Conservation (phyloP, 2,329 filamentous ascomycete genomes). For the Corynespora cassiicola region DNA sequence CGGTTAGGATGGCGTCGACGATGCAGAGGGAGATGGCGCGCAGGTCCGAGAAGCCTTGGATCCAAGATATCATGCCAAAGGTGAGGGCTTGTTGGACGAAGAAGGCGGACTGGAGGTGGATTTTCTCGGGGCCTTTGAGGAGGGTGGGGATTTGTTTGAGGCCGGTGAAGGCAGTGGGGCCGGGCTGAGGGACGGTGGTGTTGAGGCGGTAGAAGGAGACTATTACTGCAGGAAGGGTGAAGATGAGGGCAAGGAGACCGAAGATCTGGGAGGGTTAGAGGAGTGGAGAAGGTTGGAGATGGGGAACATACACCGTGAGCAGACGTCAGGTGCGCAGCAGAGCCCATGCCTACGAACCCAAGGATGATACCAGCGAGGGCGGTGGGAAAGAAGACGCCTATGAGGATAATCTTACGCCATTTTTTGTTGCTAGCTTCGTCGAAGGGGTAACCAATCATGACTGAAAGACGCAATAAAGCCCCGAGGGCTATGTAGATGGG, state of each 20-base stretch:
- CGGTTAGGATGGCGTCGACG: conserved; percentile 32
- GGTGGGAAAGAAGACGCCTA: conserved; percentile 22
- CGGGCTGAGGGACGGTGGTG: conserved; percentile 23
- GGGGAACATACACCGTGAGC: conserved; percentile 26
- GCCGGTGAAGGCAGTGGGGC: conserved; percentile 21
- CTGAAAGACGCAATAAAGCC: conserved; percentile 30
- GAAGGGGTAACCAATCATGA: conserved; percentile 29
- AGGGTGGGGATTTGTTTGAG: conserved; percentile 26
- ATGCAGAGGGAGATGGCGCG: conserved; percentile 32
- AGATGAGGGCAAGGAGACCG: conserved; percentile 27
- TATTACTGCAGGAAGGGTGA: conserved; percentile 24
- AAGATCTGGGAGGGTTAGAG: conserved; percentile 22
- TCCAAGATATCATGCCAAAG: conserved; percentile 25
- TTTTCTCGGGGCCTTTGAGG: conserved; percentile 28
- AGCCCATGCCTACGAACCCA: conserved; percentile 34
- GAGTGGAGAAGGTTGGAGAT: neutral
- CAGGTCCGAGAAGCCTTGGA: conserved; percentile 28
- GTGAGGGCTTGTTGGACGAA: conserved; percentile 23
- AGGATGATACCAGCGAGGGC: conserved; percentile 25
- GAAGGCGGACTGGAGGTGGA: conserved; percentile 28
- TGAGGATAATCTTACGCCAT: conserved; percentile 27
- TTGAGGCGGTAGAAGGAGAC: conserved; percentile 26
- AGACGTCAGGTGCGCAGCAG: conserved; percentile 27
- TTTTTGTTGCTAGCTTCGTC: conserved; percentile 30
- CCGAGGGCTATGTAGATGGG: conserved; percentile 33